Base-by-base conservation (phyloP, 2,329 filamentous ascomycete species). In the Dactylellina drechsleri region DNA sequence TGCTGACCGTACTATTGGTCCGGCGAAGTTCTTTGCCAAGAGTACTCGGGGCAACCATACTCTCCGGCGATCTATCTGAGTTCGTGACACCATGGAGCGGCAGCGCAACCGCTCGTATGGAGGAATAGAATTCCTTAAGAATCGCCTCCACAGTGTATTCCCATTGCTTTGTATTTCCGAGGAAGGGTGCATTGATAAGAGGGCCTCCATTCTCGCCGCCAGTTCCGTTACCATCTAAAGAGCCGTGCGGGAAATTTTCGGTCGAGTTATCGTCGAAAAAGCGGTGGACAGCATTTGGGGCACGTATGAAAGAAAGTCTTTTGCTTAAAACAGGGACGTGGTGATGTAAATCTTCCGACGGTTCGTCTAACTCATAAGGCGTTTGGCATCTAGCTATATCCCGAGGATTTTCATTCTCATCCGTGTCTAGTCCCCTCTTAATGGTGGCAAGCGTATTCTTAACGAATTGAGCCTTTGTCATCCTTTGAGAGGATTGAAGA, bases 371-470 rank as follows among this genome's bases (percentile, higher is more conserved):
- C 16, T 76, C 78, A 45, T 77, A 78, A 4, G 77, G 77, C 4
- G 77, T 78, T 49, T 79, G 77, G 54, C 72, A 77, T 31, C 78
- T 77, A n/a, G 65, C 54, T 26, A 72, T 50, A 76, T 77, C 26
- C 52, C 77, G 49, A 77, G 78, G 64, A 12, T 64, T 60, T 3
- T 75, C 71, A 36, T 47, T 67, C 4, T 75, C 71, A 16, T 75
- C 71, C 5, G 49, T 47, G 45, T 86, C 84, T 8, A 93, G 86
- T 12, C 92, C 89, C 57, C 92, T 89, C 71, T 88, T 88, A 76
- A 99, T 91, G 0, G 94, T 97, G 0, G 91, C 91, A 85, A 98
- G 90, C 3, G 95, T 97, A 81, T 99, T 99, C 82, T 96, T 96
- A 80, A 99, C 88, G 80, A 98, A 99, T 80, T 98, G 94, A 77